phyloP scores from a whole-genome alignment of 23 red algal genomes.

The Agarophyton chilense region DNA sequence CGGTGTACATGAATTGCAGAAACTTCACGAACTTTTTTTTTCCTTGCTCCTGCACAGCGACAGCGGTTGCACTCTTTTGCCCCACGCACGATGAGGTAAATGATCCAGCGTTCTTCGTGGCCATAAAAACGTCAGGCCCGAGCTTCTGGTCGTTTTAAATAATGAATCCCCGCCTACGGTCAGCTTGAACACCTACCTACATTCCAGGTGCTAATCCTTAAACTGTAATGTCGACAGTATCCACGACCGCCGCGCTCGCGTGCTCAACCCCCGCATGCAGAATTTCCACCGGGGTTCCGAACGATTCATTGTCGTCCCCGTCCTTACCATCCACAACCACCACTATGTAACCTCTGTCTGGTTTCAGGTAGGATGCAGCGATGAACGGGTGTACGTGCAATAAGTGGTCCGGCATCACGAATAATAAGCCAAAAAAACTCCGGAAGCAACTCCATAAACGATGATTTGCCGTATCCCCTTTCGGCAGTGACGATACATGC shows the following conservation, averaged over 20 bases:
- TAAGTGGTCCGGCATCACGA: conserved; percentile 36
- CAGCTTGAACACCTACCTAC: too few species aligned
- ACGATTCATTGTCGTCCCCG: too few species aligned
- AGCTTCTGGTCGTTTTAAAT: conserved; percentile 34
- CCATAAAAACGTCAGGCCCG: conserved; percentile 14
- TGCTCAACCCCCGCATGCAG: neutral
- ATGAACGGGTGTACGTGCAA: conserved; percentile 31
- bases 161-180: too few species aligned
- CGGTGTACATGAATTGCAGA: conserved; percentile 52
- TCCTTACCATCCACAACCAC: neutral
- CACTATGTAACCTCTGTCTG: conserved; percentile 1
- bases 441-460: too few species aligned
- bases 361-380: conserved; percentile 1
- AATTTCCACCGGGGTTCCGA: too few species aligned
- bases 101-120: conserved; percentile 21
- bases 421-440: too few species aligned
- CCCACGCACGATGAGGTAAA: neutral
- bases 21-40: conserved; percentile 40
- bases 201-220: too few species aligned
- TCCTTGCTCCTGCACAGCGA: conserved; percentile 33
- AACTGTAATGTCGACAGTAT: neutral
- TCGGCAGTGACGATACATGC: too few species aligned
- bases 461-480: too few species aligned
- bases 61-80: neutral
- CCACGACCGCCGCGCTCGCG: neutral